phyloP scores from a whole-genome alignment of 2,329 filamentous ascomycete species.

The Alternaria sp. region DNA sequence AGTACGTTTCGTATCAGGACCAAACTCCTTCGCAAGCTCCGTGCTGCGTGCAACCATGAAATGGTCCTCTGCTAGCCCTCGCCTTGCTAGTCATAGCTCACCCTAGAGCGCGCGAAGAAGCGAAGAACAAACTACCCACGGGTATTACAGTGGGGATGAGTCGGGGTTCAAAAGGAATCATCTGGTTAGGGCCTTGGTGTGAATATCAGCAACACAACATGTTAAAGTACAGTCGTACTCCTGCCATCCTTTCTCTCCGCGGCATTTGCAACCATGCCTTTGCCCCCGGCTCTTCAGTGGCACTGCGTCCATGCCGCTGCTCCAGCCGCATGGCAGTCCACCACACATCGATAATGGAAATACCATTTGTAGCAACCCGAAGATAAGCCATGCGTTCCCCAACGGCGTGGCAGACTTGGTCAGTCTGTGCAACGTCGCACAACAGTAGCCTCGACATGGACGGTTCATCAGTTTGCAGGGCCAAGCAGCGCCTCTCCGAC shows the following conservation, averaged over 20 bases:
- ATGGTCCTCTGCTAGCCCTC: not conserved
- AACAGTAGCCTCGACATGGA: not conserved
- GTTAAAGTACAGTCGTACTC: not conserved
- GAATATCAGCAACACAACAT: not conserved
- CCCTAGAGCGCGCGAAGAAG: constrained; percentile 10
- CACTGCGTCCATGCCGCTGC: not conserved
- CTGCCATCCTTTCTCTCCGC: not conserved
- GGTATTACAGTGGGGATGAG: constrained; percentile 2
- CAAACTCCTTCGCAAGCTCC: not conserved
- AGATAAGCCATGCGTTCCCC: not conserved
- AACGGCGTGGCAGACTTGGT: not conserved
- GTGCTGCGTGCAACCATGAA: not conserved
- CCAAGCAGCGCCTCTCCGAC: not conserved
- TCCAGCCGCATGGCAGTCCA: constrained; percentile 2
- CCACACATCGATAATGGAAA: not conserved
- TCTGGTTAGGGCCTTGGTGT: not conserved
- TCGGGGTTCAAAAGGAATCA: not conserved
- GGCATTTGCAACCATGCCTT: not conserved
- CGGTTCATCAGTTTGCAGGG: not conserved
- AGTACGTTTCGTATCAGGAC: not conserved
- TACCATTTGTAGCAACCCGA: not conserved
- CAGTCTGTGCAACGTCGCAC: constrained; percentile 3
- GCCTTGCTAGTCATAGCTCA: constrained; percentile 1
- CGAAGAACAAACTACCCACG: constrained; percentile 5
- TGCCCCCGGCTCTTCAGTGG: constrained; percentile 1